Conservation (phyloP, 306 rosid species). For the Castanopsis chinensis region DNA sequence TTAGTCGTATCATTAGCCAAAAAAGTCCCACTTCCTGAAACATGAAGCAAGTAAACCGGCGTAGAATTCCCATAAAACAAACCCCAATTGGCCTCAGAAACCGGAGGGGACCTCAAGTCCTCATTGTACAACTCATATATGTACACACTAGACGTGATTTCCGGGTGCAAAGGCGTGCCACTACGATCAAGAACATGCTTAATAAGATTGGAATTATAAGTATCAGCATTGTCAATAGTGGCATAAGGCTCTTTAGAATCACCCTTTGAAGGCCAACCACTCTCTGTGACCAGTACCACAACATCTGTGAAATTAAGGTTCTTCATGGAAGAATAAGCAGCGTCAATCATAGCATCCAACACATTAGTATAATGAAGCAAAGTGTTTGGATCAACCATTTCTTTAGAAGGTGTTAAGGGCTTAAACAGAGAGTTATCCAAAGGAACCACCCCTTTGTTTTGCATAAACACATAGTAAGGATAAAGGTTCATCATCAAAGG, state of each 20-base stretch:
- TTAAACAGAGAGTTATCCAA: conserved; percentile 68
- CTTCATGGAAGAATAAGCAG: conserved; percentile 83
- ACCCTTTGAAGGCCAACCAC: conserved; percentile 86
- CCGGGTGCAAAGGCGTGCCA: conserved; percentile 87
- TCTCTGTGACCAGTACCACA: conserved; percentile 67
- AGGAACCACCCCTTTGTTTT: conserved; percentile 71
- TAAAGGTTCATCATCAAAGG: conserved; percentile 83
- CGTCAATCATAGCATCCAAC: conserved; percentile 80
- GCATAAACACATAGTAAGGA: conserved; percentile 90
- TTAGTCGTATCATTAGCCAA: conserved; percentile 74
- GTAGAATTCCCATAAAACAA: conserved; percentile 68
- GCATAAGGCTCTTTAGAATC: conserved; percentile 84
- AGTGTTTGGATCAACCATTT: conserved; percentile 93
- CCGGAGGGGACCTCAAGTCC: conserved; percentile 78
- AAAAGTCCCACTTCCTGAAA: conserved; percentile 71
- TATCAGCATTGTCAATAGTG: conserved; percentile 64
- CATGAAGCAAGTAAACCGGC: conserved; percentile 70
- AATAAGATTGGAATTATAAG: conserved; percentile 73
- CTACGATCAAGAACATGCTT: conserved; percentile 72
- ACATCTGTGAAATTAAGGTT: conserved; percentile 73
- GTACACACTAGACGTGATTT: conserved; percentile 65
- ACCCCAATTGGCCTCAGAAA: conserved; percentile 86
- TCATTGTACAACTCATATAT: conserved; percentile 76
- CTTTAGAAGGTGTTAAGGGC: conserved; percentile 68
- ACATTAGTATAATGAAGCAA: conserved; percentile 82